Conservation (phyloP, 148 eudicot genomes). For the Nyssa sinensis region DNA sequence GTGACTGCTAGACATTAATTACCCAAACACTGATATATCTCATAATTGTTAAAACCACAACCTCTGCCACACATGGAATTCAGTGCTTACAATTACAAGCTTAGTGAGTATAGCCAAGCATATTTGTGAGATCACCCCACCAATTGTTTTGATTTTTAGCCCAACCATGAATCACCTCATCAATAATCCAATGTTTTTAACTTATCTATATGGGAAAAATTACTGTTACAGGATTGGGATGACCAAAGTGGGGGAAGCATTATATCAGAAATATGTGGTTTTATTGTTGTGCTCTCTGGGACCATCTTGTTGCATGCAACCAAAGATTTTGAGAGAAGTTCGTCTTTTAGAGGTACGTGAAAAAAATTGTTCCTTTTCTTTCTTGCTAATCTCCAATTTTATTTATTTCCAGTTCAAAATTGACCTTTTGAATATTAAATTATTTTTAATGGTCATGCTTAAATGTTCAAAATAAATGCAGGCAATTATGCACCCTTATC, state of each 20-base stretch:
- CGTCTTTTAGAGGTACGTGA: constrained; percentile 51
- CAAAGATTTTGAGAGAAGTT: constrained; percentile 50
- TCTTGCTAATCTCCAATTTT: neutral
- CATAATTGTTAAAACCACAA: neutral
- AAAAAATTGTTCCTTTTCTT: neutral
- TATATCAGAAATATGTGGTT: constrained; percentile 58
- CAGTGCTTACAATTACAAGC: neutral
- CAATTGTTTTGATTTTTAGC: neutral
- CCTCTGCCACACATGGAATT: neutral
- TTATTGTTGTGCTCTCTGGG: constrained; percentile 54
- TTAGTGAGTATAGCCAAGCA: no score
- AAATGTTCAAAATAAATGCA: constrained; percentile 10
- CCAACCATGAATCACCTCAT: neutral
- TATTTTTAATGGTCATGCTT: neutral
- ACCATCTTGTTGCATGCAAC: constrained; percentile 57
- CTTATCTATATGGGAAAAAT: neutral
- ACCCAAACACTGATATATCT: neutral
- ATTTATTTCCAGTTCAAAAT: neutral
- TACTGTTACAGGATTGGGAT: constrained; percentile 55
- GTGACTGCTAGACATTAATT: neutral
- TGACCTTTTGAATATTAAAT: neutral
- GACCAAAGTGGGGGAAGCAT: constrained; percentile 49
- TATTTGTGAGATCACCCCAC: neutral
- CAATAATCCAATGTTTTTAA: neutral
- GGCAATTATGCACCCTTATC: constrained; percentile 50